Evolutionary conservation across 306 rosid genomes (phyloP).

Genomic region (Casuarina glauca): DNA sequence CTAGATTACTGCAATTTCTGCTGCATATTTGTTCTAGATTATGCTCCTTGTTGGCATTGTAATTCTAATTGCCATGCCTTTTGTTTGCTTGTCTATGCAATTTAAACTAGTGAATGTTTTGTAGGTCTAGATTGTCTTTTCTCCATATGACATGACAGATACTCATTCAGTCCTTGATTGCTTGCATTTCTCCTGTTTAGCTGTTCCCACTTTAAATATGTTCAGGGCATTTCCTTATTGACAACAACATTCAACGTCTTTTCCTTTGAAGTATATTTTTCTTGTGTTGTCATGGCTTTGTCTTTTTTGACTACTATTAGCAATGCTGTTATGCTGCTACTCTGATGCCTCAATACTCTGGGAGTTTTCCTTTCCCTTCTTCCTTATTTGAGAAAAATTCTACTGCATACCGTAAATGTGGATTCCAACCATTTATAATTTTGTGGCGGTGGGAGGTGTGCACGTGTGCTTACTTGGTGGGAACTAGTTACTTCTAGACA

Average conservation of each 20-base stretch:
- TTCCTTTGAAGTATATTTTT: neutral
- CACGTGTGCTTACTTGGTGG: too few species aligned
- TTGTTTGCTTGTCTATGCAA: neutral
- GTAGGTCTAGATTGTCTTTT: neutral
- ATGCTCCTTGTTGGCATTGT: neutral
- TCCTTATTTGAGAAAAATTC: neutral
- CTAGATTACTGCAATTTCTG: neutral
- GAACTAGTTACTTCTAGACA: neutral
- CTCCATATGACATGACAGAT: neutral
- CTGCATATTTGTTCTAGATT: neutral
- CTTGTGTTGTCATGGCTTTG: neutral
- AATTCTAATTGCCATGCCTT: neutral
- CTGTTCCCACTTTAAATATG: neutral
- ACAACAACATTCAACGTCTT: neutral
- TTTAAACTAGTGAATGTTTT: neutral
- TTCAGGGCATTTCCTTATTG: neutral
- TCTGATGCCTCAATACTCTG: neutral
- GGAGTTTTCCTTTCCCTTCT: neutral
- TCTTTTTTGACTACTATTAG: neutral
- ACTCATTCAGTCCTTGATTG: neutral
- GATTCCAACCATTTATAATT: neutral
- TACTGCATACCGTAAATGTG: neutral
- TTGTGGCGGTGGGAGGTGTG: neutral
- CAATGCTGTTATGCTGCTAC: neutral
- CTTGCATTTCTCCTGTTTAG: neutral